Base-by-base conservation (phyloP, 129 eudicot species). In the Pittosporum tobira region DNA sequence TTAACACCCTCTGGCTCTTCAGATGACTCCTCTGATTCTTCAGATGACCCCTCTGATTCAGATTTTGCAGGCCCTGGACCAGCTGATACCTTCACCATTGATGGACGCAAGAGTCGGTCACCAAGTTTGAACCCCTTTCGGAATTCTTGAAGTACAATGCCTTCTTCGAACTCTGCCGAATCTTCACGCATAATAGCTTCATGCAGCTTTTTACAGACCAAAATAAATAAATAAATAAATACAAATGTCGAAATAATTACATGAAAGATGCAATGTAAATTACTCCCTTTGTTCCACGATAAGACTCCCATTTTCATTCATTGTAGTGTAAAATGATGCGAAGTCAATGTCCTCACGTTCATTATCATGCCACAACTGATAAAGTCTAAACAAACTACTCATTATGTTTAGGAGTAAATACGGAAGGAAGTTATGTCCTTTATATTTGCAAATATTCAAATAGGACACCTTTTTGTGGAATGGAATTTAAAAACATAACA, bases 31-130 rank as follows among this genome's bases (percentile, higher is more conserved):
- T n/a, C 74, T 54, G 62, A 18, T 43, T 53, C 82, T 10, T 65
- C 68, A 0, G 61, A 36, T 24, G 66, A 64, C 23, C 63, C 84
- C 38, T 27, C 69, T 8, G 80, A 57, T 55, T 74, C 75, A 15
- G 76, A 42, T 4, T 61, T 78, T 22, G 73, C 71, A 54, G 94
- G 94, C 48, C 94, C 96, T 22, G 96, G 96, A 9, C 94, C 94
- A 49, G 96, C 75, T 0, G 96, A 84, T 11, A 88, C 96, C 70
- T 87, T 87, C 73, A 87, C 96, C 96, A 87, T 87, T 44, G 96
- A 75, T 22, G 96, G 96, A 22, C 96, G 79, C 37, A 88, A 48
- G 51, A 84, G 94, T 52, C 96, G 64, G 25, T 88, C 94, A 40
- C 94, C 94, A 53, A 84, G 84, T 52, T 69, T 67, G 58, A 84